Evolutionary conservation across 2,329 filamentous ascomycete genomes (phyloP), one percentile per base, ranked within the genome.

Genomic region (Gliomastix tumulicola): DNA sequence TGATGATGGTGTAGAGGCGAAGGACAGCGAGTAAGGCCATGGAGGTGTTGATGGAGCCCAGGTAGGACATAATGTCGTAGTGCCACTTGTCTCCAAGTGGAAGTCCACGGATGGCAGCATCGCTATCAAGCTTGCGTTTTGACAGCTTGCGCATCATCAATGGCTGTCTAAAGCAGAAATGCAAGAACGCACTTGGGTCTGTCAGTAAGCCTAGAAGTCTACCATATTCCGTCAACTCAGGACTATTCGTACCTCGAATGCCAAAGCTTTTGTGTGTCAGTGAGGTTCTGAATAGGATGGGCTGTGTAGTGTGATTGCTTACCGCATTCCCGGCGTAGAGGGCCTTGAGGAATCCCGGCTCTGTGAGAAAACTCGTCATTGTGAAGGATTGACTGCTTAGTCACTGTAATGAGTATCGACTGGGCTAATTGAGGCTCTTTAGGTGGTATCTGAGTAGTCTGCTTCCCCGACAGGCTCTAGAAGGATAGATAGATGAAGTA

Each of bases 41-140:
- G 9, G 49, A 40, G 4, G 40, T 42, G 42, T 50, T 49, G 39
- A 51, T 46, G 20, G 30, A 40, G 8, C 49, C 49, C 11, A 51
- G 46, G 33, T 49, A 51, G 7, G 44, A 35, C 43, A 51, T 41
- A 23, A 48, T 43, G 37, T 51, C 49, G 38, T 49, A 46, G 39
- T 51, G 49, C 48, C 46, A 51, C 12, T 18, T 23, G 35, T 50
- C 49, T 8, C 49, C 48, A 8, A 18, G 11, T 16, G 42, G 15
- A 10, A 39, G 32, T 6, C 30, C 28, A 3, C 34, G 35, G 31
- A 48, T 38, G 18, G 34, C 23, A 12, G 39, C 7, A 25, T 48
- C 41, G 28, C 15, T 21, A 22, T 32, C 34, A 27, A 10, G 19
- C 18, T 34, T 36, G 37, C 46, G 46, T 17, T 21, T 36, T 10